Percentiles rank a stretch among this genome's conserved stretches.
These are phyloP conservation scores for Alternaria dauci DNA, from an alignment of 2,329 filamentous ascomycete species.

Conservation along the genomic window DNA sequence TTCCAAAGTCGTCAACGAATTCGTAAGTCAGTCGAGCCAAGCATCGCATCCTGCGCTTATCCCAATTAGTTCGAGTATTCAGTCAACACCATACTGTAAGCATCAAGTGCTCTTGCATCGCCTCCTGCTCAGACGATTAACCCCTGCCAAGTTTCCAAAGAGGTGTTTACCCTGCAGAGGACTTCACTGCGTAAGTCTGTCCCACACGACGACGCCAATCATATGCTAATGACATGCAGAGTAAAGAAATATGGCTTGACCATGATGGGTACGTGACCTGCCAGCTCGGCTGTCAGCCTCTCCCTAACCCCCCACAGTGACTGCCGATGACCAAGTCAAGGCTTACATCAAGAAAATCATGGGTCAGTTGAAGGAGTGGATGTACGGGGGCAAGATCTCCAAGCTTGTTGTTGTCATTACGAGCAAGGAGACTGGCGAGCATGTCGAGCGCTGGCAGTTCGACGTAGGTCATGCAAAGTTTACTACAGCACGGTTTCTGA, in stretches of 20 bases:
- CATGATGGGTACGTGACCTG: conserved; percentile 75
- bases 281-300: conserved; percentile 1
- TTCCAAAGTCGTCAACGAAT: conserved; percentile 91
- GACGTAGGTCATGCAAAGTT: conserved; percentile 66
- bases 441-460: conserved; percentile 98
- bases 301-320: conserved; percentile 64
- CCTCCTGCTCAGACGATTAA: conserved; percentile 17
- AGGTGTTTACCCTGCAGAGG: conserved; percentile 86
- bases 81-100: conserved; percentile 93
- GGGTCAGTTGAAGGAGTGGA: conserved; percentile 97
- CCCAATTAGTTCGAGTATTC: conserved; percentile 85
- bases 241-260: conserved; percentile 99
- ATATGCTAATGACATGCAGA: conserved; percentile 49
- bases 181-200: conserved; percentile 82
- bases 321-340: conserved; percentile 96
- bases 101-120: neutral
- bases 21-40: conserved; percentile 68
- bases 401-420: conserved; percentile 97
- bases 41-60: conserved; percentile 20
- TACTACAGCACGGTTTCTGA: conserved; percentile 44
- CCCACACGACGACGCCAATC: neutral
- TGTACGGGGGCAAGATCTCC: conserved; percentile 95
- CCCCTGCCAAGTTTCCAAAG: conserved; percentile 74
- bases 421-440: conserved; percentile 94
- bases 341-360: conserved; percentile 99